phyloP scores from a whole-genome alignment of 2,329 filamentous ascomycete genomes.

The Aureobasidium melanogenum region DNA sequence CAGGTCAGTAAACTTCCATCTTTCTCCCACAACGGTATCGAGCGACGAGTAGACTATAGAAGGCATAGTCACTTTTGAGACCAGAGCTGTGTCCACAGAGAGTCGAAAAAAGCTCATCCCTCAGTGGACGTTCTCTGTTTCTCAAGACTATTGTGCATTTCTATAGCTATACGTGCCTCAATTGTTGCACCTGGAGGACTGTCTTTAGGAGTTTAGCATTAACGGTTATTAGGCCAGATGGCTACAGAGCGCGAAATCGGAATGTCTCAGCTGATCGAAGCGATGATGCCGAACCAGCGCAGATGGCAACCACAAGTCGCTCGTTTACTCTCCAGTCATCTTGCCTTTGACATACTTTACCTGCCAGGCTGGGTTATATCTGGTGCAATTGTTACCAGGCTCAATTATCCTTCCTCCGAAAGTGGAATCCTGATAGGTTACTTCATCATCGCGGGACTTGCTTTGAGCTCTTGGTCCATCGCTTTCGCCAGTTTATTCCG shows the following conservation, averaged over 20 bases:
- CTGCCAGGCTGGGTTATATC: constrained; percentile 74
- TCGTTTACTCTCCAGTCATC: constrained; percentile 68
- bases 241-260: constrained; percentile 78
- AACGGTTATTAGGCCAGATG: constrained; percentile 55
- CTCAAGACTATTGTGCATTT: background rate
- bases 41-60: background rate
- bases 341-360: constrained; percentile 74
- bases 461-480: constrained; percentile 71
- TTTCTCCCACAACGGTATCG: background rate
- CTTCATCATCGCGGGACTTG: constrained; percentile 66
- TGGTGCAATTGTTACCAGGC: constrained; percentile 55
- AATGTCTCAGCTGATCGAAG: constrained; percentile 81
- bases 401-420: constrained; percentile 42
- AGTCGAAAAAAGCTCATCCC: background rate
- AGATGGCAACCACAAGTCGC: constrained; percentile 71
- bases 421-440: constrained; percentile 44
- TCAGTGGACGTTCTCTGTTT: background rate
- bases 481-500: constrained; percentile 77
- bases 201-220: background rate
- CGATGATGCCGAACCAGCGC: constrained; percentile 73
- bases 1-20: constrained; percentile 47
- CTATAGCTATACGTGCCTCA: background rate
- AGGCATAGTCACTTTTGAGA: background rate
- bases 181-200: background rate
- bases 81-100: background rate